These are phyloP conservation scores for Taphrina deformans DNA, from an alignment of 1,139 yeast genomes.

Conservation along the genomic window DNA sequence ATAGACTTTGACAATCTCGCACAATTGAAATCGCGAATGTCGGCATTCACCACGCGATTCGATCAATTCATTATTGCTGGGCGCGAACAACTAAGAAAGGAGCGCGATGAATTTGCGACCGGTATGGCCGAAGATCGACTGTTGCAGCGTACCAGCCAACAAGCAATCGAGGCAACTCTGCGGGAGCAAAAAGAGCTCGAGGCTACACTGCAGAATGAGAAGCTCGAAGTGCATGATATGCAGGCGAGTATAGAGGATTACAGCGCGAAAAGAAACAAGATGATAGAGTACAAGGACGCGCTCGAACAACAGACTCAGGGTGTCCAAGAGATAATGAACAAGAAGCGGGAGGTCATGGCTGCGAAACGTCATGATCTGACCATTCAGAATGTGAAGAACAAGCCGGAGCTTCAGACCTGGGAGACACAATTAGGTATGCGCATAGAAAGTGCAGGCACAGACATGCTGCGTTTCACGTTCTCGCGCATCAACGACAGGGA, in stretches of 20 bases:
- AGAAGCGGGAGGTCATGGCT: conserved; percentile 24
- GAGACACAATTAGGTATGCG: conserved; percentile 34
- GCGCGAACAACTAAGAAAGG: conserved; percentile 23
- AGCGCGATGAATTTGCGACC: conserved; percentile 15
- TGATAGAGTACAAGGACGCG: conserved; percentile 1
- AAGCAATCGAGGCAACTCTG: conserved; percentile 18
- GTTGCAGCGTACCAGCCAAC: not conserved
- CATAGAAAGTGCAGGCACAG: conserved; percentile 36
- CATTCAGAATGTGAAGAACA: conserved; percentile 26
- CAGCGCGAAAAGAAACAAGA: not conserved
- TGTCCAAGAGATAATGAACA: not conserved
- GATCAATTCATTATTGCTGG: conserved; percentile 32
- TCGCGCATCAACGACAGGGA: conserved; percentile 34
- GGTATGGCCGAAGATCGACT: conserved; percentile 31
- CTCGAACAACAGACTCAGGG: conserved; percentile 14
- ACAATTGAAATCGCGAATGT: conserved; percentile 27
- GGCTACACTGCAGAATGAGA: conserved; percentile 4
- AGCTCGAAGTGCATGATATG: conserved; percentile 24
- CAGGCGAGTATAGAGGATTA: conserved; percentile 16
- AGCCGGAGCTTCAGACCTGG: conserved; percentile 35
- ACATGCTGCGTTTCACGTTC: conserved; percentile 32
- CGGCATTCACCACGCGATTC: conserved; percentile 32
- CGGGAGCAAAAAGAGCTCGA: conserved; percentile 15
- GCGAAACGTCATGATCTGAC: conserved; percentile 22
- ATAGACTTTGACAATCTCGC: conserved; percentile 5